Percentiles rank a stretch among this genome's conserved stretches.
Evolutionary conservation across 805 yeast species (phyloP).

Genomic region (Saccharomycopsis microspora): DNA sequence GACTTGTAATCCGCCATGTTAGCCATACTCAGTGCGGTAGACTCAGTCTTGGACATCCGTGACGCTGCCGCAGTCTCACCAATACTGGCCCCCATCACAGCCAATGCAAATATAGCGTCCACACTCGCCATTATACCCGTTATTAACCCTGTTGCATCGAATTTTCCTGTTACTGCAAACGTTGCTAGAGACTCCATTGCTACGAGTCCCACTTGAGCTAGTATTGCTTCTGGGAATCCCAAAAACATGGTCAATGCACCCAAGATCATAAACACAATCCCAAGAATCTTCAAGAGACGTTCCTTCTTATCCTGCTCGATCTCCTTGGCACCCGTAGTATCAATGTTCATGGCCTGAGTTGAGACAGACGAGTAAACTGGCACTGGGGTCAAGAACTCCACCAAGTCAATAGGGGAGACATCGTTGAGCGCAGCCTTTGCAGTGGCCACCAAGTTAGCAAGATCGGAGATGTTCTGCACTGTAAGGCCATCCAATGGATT

Average conservation of each 20-base stretch:
- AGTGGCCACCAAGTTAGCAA: constrained; percentile 4
- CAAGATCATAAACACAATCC: constrained; percentile 7
- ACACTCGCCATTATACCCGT: neutral
- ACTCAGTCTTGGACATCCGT: neutral
- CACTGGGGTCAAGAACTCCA: constrained; percentile 7
- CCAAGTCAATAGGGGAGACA: constrained; percentile 3
- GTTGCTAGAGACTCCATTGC: neutral
- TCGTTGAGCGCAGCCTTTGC: constrained; percentile 2
- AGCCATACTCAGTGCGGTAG: neutral
- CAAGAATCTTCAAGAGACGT: constrained; percentile 5
- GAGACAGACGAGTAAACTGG: neutral
- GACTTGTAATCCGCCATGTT: neutral
- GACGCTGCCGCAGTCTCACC: neutral
- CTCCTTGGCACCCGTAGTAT: constrained; percentile 1
- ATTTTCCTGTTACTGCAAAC: neutral
- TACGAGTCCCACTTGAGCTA: neutral
- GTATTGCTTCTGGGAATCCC: constrained; percentile 2
- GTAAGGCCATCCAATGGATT: constrained; percentile 4
- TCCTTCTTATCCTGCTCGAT: constrained; percentile 1
- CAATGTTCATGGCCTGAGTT: constrained; percentile 1
- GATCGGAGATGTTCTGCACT: constrained; percentile 2
- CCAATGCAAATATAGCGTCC: neutral
- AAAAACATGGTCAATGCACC: constrained; percentile 9
- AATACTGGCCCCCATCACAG: neutral
- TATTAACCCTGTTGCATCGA: neutral